Conservation (phyloP, 352 stramenopile genomes). For the Pythium apleroticum region DNA sequence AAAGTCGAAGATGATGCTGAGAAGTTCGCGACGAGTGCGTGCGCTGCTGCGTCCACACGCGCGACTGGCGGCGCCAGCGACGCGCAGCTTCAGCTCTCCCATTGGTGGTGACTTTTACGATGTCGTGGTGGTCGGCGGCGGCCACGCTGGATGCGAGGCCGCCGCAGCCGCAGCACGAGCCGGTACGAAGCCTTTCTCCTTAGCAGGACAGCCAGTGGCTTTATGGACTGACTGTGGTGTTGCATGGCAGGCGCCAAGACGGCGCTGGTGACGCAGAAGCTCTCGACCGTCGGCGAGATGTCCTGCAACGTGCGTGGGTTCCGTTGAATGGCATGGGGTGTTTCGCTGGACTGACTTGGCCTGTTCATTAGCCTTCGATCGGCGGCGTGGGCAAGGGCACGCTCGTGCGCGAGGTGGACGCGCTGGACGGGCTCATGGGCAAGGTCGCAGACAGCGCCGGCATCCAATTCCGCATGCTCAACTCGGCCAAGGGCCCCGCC, state of each 20-base stretch:
- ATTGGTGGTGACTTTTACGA: constrained; percentile 38
- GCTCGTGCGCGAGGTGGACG: constrained; percentile 97
- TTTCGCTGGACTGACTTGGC: no score
- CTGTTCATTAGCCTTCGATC: constrained; percentile 88
- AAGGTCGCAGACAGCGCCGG: constrained; percentile 93
- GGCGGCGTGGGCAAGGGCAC: constrained; percentile 98
- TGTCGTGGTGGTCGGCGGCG: constrained; percentile 91
- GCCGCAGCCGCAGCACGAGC: constrained; percentile 86
- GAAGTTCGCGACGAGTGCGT: constrained; percentile 9
- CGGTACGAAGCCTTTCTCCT: constrained; percentile 8
- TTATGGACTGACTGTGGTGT: background rate
- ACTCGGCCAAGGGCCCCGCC: constrained; percentile 91
- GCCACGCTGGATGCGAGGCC: constrained; percentile 92
- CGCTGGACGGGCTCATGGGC: constrained; percentile 97
- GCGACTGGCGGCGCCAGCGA: background rate
- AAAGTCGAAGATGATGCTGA: constrained; percentile 15
- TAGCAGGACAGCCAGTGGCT: background rate
- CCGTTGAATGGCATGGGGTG: no score
- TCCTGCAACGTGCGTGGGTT: constrained; percentile 92
- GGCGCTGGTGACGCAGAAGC: constrained; percentile 94
- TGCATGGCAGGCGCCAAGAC: constrained; percentile 87
- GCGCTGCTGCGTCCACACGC: constrained; percentile 19
- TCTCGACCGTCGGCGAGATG: constrained; percentile 96
- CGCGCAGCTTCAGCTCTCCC: background rate
- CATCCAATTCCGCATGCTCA: constrained; percentile 98